Percentiles rank a stretch among this genome's conserved stretches.
Evolutionary conservation across 495 filamentous ascomycete genomes (phyloP).

Genomic region (Penicillium malachiteum): DNA sequence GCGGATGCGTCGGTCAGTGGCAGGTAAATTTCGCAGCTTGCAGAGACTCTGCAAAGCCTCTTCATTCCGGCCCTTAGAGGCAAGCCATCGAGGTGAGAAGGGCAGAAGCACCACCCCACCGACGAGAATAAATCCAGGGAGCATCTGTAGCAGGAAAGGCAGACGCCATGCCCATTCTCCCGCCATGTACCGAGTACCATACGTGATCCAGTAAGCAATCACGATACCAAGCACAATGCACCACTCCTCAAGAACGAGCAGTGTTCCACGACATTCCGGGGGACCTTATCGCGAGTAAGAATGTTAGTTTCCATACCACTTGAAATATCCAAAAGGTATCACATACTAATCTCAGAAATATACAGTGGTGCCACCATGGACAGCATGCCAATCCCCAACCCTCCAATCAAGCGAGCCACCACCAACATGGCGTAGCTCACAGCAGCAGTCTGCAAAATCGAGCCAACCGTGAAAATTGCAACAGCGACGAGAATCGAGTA

Average conservation of each 20-base stretch:
- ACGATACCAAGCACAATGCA: conserved; percentile 57
- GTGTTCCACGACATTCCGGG: conserved; percentile 52
- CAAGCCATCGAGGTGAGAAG: conserved; percentile 55
- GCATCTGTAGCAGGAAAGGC: conserved; percentile 51
- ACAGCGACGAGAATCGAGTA: conserved; percentile 58
- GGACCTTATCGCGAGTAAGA: conserved; percentile 32
- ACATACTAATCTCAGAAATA: conserved; percentile 53
- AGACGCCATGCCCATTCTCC: conserved; percentile 52
- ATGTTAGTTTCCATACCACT: conserved; percentile 1
- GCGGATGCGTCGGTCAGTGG: conserved; percentile 41
- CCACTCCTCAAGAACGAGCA: conserved; percentile 56
- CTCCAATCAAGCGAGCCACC: conserved; percentile 60
- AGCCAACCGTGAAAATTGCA: conserved; percentile 54
- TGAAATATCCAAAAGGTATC: neutral
- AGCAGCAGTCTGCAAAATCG: conserved; percentile 55
- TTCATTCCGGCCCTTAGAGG: conserved; percentile 46
- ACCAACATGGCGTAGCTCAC: conserved; percentile 57
- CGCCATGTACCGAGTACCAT: conserved; percentile 52
- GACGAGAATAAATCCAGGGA: conserved; percentile 47
- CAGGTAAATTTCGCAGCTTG: conserved; percentile 44
- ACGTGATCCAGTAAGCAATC: conserved; percentile 58
- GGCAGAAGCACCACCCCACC: conserved; percentile 48
- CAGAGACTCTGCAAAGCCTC: conserved; percentile 48
- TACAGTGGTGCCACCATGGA: conserved; percentile 56
- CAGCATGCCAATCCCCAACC: conserved; percentile 59